These are phyloP conservation scores for Lentinula aciculospora DNA, from an alignment of 768 basidiomycete genomes.

Conservation along the genomic window DNA sequence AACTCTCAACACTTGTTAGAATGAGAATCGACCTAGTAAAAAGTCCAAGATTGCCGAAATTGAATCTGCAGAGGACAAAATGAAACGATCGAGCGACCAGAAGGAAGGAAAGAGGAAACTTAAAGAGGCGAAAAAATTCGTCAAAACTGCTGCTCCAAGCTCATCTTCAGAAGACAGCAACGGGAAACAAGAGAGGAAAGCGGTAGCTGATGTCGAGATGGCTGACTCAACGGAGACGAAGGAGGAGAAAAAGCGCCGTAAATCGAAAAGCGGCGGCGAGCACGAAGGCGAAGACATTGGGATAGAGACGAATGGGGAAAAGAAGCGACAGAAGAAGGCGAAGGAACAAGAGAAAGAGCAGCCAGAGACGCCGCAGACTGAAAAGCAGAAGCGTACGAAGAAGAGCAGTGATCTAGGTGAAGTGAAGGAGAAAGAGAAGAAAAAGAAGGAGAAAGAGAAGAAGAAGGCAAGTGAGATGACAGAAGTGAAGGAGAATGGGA, in stretches of 20 bases:
- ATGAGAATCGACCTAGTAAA: slow-evolving; percentile 17
- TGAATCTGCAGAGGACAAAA: slow-evolving; percentile 14
- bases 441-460: slow-evolving; percentile 2
- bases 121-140: slow-evolving; percentile 13
- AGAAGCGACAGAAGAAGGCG: neutral
- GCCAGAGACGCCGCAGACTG: slow-evolving; percentile 7
- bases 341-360: slow-evolving; percentile 10
- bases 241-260: slow-evolving; percentile 7
- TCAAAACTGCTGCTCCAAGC: slow-evolving; percentile 11
- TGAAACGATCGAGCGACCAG: neutral
- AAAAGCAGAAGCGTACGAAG: neutral
- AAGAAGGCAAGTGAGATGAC: slow-evolving; percentile 12
- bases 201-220: slow-evolving; percentile 8
- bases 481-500: neutral
- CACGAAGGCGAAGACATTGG: neutral
- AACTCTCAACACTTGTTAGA: neutral
- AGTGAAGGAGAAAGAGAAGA: neutral
- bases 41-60: slow-evolving; percentile 25
- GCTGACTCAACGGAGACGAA: slow-evolving; percentile 1
- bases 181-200: slow-evolving; percentile 19
- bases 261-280: slow-evolving; percentile 7
- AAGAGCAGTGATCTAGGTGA: slow-evolving; percentile 13
- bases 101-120: slow-evolving; percentile 14
- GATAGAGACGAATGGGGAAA: neutral
- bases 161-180: slow-evolving; percentile 7